A percentile compares a stretch with the other conserved stretches of the same genome.
phyloP scores from a whole-genome alignment of 2,329 filamentous ascomycete species.

The Leptoxyphium fumago region DNA sequence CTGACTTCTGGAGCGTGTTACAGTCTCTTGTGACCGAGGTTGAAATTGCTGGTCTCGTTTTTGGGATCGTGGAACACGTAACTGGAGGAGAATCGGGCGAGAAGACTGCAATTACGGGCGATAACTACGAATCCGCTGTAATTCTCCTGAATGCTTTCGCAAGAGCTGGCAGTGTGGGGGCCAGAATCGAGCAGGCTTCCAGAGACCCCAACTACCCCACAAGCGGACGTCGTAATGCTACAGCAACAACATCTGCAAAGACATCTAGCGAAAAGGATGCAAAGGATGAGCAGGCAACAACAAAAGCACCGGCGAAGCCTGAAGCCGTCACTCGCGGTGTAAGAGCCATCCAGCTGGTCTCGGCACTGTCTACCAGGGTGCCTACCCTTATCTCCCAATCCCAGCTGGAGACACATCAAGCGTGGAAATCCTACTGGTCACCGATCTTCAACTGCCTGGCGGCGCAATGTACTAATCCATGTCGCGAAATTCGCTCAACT shows the following conservation, averaged over 20 bases:
- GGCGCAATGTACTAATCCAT: conserved; percentile 84
- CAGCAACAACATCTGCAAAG: conserved; percentile 23
- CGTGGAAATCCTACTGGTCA: conserved; percentile 96
- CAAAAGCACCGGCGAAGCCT: conserved; percentile 39
- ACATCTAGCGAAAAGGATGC: conserved; percentile 4
- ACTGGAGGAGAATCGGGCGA: conserved; percentile 44
- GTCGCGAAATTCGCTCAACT: conserved; percentile 78
- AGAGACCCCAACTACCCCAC: conserved; percentile 25
- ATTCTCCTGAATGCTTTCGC: conserved; percentile 80
- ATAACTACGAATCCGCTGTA: conserved; percentile 88
- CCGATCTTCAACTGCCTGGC: conserved; percentile 84
- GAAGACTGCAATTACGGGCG: conserved; percentile 75
- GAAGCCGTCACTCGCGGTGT: conserved; percentile 62
- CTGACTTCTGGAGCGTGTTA: conserved; percentile 91
- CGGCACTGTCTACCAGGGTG: conserved; percentile 66
- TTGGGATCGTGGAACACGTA: conserved; percentile 71
- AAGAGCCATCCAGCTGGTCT: conserved; percentile 68
- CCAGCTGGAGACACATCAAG: conserved; percentile 58
- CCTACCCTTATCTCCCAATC: conserved; percentile 83
- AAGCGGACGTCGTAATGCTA: conserved; percentile 23
- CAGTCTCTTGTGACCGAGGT: conserved; percentile 51
- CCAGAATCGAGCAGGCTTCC: conserved; percentile 45
- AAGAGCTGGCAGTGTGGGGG: conserved; percentile 60
- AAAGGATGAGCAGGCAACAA: background rate
- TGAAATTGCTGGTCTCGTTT: conserved; percentile 63